Evolutionary conservation across 768 basidiomycete species (phyloP).

Genomic region (Auricularia sp.): DNA sequence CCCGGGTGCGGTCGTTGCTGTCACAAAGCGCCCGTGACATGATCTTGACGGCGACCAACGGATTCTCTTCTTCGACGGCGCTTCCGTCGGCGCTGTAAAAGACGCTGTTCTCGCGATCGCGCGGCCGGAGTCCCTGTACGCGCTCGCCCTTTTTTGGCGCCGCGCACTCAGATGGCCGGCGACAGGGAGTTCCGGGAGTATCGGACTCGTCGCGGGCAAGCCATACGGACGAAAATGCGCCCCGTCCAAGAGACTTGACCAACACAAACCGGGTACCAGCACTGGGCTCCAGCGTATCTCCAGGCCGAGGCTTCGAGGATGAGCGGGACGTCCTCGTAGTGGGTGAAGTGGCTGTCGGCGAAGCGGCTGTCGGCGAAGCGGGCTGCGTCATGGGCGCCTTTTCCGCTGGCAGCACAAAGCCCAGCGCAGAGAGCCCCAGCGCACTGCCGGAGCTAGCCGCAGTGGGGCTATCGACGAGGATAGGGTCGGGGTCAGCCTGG

Average conservation of each 20-base stretch:
- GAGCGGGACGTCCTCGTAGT: not conserved
- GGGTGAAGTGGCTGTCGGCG: not conserved
- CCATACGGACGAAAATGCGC: constrained; percentile 71
- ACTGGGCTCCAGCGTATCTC: not conserved
- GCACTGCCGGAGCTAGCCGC: not conserved
- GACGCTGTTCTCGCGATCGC: constrained; percentile 1
- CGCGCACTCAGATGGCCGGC: constrained; percentile 7
- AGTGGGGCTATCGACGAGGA: not conserved
- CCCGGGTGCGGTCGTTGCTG: constrained; percentile 61
- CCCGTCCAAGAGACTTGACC: constrained; percentile 49
- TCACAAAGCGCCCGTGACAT: constrained; percentile 34
- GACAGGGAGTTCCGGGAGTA: not conserved
- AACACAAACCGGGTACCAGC: constrained; percentile 21
- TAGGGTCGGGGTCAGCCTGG: not conserved
- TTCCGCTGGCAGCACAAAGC: not conserved
- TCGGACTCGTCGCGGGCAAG: constrained; percentile 42
- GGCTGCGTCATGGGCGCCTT: not conserved
- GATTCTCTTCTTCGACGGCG: constrained; percentile 14
- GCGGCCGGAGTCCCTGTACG: constrained; percentile 12
- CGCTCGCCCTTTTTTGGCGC: constrained; percentile 15
- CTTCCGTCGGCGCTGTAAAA: constrained; percentile 25
- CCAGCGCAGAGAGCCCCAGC: not conserved
- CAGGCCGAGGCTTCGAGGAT: not conserved
- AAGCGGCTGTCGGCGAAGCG: not conserved
- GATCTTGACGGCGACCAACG: constrained; percentile 47